These are phyloP conservation scores for Pleurotus giganteus DNA, from an alignment of 768 basidiomycete genomes.

Conservation along the genomic window DNA sequence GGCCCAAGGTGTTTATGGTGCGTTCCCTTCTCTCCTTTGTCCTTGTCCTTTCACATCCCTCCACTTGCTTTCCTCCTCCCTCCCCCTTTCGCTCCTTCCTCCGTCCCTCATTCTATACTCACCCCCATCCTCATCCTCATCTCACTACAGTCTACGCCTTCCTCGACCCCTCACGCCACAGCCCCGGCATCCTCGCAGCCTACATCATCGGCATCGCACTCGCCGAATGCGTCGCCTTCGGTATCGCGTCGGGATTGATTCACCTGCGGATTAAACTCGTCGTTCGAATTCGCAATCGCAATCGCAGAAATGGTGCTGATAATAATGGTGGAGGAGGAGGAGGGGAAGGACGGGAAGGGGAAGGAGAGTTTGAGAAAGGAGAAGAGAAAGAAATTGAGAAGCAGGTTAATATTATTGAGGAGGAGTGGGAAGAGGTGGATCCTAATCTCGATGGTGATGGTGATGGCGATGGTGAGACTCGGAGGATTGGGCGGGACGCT, in stretches of 20 bases:
- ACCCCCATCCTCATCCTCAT: not conserved
- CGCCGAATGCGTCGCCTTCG: conserved; percentile 52
- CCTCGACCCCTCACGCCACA: conserved; percentile 46
- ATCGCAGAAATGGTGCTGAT: not conserved
- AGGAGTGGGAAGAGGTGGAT: not conserved
- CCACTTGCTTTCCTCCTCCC: too few relatives aligned
- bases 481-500: too few relatives aligned
- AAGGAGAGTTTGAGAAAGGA: too few relatives aligned
- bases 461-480: too few relatives aligned
- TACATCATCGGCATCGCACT: conserved; percentile 63
- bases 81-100: not conserved
- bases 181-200: conserved; percentile 45
- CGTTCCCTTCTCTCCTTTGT: conserved; percentile 20
- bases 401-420: not conserved
- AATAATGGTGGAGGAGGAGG: not conserved
- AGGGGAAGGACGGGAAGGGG: not conserved
- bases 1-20: conserved; percentile 65
- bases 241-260: conserved; percentile 22
- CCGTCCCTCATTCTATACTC: not conserved
- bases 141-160: conserved; percentile 60
- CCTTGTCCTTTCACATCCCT: not conserved
- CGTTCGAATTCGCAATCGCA: not conserved
- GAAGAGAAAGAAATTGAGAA: too few relatives aligned
- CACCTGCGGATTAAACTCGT: not conserved
- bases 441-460: too few relatives aligned